Base-by-base conservation (phyloP, 257 asterid genomes). In the Solanum clarkiae region DNA sequence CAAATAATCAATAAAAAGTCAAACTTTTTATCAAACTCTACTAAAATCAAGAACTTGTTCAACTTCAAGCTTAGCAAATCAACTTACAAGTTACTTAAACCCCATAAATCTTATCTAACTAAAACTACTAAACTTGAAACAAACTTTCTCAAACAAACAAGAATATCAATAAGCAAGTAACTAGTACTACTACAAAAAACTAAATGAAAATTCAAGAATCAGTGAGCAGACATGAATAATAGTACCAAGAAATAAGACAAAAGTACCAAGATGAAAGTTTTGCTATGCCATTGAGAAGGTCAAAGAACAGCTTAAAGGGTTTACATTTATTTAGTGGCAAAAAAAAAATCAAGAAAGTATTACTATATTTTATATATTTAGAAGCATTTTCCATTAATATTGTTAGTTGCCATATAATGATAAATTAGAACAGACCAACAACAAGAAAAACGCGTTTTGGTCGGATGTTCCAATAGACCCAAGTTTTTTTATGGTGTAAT, bases 401-500 rank as follows among this genome's bases (percentile, higher is more conserved):
- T 63, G n/a, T 18, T 77, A 42, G 40, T 65, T 55, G 29, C 24
- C 24, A 75, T 75, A 75, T 32, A 68, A 68, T 68, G 7, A 77
- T 26, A 29, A 24, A 49, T 75, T 26, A 22, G 85, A 84, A 86
- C 17, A 81, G n/a, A 18, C 40, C 22, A 77, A 29, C 87, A 18
- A 40, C 87, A 18, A 40, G 80, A 85, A 72, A 86, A 88, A 84
- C 91, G 90, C 90, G 92, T 83, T 88, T 84, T 80, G 10, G 81
- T 69, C 24, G 75, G 68, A 75, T 32, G n/a, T 66, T 47, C 54
- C 44, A 57, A 71, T 5, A 18, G 32, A 29, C 32, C 6, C 20
- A 60, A n/a, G 32, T 20, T 9, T 20, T 59, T 59, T n/a, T 6
- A 1, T 44, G 7, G 47, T 44, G 47, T 44, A 51, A 10, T 51